Evolutionary conservation across 257 asterid species (phyloP), one percentile per base, ranked within the genome.

Genomic region (Scutellaria baicalensis): DNA sequence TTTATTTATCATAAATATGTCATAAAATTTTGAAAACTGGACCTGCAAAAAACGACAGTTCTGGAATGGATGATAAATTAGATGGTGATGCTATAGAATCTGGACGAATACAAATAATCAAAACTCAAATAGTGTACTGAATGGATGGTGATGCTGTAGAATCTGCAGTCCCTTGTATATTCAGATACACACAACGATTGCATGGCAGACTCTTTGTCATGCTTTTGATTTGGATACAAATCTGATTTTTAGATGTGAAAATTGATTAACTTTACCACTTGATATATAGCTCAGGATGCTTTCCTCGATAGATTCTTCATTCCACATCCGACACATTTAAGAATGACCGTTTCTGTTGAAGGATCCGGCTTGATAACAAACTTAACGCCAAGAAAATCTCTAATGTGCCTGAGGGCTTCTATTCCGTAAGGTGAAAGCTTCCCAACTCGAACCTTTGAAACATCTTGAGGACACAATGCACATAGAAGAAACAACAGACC

Each of bases 401-500:
- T 70, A 12, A 89, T 85, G 56, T 82, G 88, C 71, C 96, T 75
- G 10, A 94, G 88, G 52, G 83, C 82, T 78, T 85, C 93, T 43
- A 94, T 82, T 43, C 92, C 97, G 38, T 89, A 75, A 0, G 88
- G 90, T 5, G 97, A 78, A 31, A 94, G 97, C 80, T 91, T 86
- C 70, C 97, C 97, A 6, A 91, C 92, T 11, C 96, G 84, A 71
- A 91, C 90, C 75, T 89, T 92, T 2, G 99, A 91, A 56, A 94
- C 96, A 77, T 91, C 99, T 75, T 74, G 91, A 8, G 97, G 95
- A 42, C 92, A 86, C 76, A 91, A 61, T 20, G 99, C 97, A 49
- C 97, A 91, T 0, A 94, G 89, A 64, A 94, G 87, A 85, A 91
- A 94, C 89, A 91, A 75, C 54, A 94, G 61, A 62, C 93, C 97